These are phyloP conservation scores for Microcera coccophila DNA, from an alignment of 2,329 filamentous ascomycete species.

Conservation along the genomic window DNA sequence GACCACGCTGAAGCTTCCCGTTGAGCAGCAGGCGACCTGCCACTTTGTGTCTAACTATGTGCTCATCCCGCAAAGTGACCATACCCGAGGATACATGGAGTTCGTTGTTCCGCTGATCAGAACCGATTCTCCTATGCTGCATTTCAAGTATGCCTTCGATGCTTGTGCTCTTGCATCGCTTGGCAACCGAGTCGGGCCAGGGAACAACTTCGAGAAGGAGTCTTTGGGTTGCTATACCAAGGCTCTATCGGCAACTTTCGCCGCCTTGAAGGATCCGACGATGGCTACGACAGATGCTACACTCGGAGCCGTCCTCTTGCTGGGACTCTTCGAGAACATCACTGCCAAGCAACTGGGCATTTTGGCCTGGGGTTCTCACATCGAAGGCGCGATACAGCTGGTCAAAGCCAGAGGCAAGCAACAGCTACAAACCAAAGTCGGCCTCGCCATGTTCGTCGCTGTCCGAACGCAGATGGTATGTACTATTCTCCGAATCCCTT, in stretches of 20 bases:
- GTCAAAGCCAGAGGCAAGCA: conserved; percentile 55
- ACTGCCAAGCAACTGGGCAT: conserved; percentile 51
- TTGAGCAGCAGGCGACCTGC: conserved; percentile 54
- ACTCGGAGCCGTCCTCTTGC: conserved; percentile 55
- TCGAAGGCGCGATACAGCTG: conserved; percentile 60
- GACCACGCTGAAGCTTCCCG: conserved; percentile 40
- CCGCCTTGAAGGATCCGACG: conserved; percentile 49
- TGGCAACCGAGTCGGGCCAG: conserved; percentile 45
- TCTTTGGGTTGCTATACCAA: conserved; percentile 53
- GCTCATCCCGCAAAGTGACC: conserved; percentile 48
- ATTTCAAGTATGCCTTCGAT: conserved; percentile 54
- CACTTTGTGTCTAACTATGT: conserved; percentile 61
- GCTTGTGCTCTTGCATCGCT: conserved; percentile 57
- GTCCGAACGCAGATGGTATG: conserved; percentile 59
- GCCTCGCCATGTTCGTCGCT: conserved; percentile 54
- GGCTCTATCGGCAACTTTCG: conserved; percentile 51
- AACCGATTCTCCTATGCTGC: conserved; percentile 39
- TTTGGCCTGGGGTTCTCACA: conserved; percentile 59
- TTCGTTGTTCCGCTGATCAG: conserved; percentile 55
- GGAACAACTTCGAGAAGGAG: conserved; percentile 32
- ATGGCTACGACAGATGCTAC: conserved; percentile 53
- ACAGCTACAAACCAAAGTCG: conserved; percentile 51
- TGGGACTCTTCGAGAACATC: conserved; percentile 60
- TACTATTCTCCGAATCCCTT: neutral
- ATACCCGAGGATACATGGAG: conserved; percentile 54